A percentile compares a stretch with the other conserved stretches of the same genome.
phyloP scores from a whole-genome alignment of 768 basidiomycete species.

The Rhodotorula babjevae region DNA sequence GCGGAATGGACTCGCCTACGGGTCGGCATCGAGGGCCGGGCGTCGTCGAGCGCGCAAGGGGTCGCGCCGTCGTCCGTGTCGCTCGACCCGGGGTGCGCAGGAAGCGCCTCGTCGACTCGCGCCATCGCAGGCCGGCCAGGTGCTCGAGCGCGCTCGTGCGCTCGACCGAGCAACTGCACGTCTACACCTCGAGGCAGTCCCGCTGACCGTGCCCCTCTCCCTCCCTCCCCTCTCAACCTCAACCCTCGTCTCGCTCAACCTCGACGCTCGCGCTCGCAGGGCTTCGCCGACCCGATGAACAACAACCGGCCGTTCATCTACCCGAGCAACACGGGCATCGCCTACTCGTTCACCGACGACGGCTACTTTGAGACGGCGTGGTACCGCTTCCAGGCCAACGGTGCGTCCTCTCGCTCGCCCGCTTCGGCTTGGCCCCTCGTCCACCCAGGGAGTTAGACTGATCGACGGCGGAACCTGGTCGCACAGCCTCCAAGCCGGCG shows the following conservation, averaged over 20 bases:
- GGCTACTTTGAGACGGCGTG: constrained; percentile 83
- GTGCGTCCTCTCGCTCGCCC: constrained; percentile 48
- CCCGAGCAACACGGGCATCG: constrained; percentile 77
- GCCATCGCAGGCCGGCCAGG: too few relatives aligned
- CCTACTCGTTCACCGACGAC: constrained; percentile 53
- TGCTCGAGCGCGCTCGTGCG: too few relatives aligned
- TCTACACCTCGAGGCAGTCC: too few relatives aligned
- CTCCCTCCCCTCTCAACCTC: background rate
- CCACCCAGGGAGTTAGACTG: background rate
- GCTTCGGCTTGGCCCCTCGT: background rate
- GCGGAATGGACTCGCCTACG: too few relatives aligned
- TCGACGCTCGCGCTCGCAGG: constrained; percentile 52
- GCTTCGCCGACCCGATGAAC: constrained; percentile 78
- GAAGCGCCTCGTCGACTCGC: too few relatives aligned
- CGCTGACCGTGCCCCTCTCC: too few relatives aligned
- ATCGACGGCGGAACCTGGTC: background rate
- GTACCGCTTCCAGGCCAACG: constrained; percentile 84
- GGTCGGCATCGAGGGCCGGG: too few relatives aligned
- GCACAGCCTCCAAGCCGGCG: constrained; percentile 67
- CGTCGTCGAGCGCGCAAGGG: too few relatives aligned
- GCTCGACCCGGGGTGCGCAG: too few relatives aligned
- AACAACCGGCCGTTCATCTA: constrained; percentile 66
- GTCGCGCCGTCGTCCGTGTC: too few relatives aligned
- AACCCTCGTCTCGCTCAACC: background rate
- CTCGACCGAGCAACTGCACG: too few relatives aligned